Conservation (phyloP, 208 protist species). For the Trypanosoma boissoni region DNA sequence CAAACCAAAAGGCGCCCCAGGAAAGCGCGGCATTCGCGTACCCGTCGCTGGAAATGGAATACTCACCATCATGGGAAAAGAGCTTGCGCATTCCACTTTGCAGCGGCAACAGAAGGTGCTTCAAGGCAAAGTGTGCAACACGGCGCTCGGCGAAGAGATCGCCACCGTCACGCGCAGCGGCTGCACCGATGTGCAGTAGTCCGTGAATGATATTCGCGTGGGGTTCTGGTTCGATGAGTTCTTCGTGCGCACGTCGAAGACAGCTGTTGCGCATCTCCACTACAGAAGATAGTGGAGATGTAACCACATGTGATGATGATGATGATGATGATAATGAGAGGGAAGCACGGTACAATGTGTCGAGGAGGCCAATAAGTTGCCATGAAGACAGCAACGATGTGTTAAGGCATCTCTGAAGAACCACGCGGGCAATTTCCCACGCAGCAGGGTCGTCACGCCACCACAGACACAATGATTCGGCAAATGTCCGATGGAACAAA, state of each 20-base stretch:
- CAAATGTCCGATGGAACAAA: too few species aligned
- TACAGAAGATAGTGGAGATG: not conserved
- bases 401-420: too few species aligned
- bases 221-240: not conserved
- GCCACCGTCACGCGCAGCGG: too few species aligned
- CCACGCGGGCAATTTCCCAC: too few species aligned
- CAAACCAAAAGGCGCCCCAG: constrained; percentile 14
- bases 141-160: constrained; percentile 7
- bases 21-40: not conserved
- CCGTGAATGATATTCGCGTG: not conserved
- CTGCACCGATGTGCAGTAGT: constrained; percentile 14
- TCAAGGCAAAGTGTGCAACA: not conserved
- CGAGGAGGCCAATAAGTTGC: too few species aligned
- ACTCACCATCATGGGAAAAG: not conserved
- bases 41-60: not conserved
- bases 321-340: not conserved
- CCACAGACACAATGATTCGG: too few species aligned
- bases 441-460: too few species aligned
- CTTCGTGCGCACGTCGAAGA: not conserved
- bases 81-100: constrained; percentile 5
- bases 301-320: not conserved
- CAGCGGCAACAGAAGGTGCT: constrained; percentile 3
- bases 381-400: too few species aligned
- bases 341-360: not conserved
- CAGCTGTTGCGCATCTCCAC: constrained; percentile 14